Evolutionary conservation across 2,329 filamentous ascomycete species (phyloP).

Genomic region (Penicillium sp.): DNA sequence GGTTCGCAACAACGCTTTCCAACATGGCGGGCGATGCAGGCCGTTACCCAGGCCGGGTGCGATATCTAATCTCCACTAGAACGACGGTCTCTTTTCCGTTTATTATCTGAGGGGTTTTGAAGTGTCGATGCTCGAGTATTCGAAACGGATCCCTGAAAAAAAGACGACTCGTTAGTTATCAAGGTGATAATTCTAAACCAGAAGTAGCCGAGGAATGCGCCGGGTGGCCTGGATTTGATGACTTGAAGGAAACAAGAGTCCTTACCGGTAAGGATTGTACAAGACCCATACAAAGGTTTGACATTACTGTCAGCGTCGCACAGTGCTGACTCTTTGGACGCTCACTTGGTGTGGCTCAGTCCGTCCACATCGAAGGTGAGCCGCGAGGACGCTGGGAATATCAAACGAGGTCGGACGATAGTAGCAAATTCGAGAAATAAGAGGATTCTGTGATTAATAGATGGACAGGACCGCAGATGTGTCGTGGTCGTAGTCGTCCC

Average conservation of each 20-base stretch:
- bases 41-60: conserved; percentile 69
- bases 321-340: background rate
- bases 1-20: conserved; percentile 90
- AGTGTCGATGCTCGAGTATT: background rate
- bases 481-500: background rate
- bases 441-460: background rate
- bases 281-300: background rate
- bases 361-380: background rate
- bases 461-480: background rate
- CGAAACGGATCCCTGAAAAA: background rate
- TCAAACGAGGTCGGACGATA: background rate
- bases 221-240: background rate
- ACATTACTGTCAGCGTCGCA: background rate
- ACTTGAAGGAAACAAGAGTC: background rate
- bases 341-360: background rate
- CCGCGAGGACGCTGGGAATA: background rate
- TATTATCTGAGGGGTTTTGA: background rate
- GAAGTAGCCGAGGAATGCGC: background rate
- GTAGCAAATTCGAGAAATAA: background rate
- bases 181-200: background rate
- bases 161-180: background rate
- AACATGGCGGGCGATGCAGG: conserved; percentile 69
- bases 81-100: background rate
- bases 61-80: background rate
- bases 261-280: background rate